phyloP scores from a whole-genome alignment of 768 basidiomycete genomes.

The Guyanaporus albipodus region DNA sequence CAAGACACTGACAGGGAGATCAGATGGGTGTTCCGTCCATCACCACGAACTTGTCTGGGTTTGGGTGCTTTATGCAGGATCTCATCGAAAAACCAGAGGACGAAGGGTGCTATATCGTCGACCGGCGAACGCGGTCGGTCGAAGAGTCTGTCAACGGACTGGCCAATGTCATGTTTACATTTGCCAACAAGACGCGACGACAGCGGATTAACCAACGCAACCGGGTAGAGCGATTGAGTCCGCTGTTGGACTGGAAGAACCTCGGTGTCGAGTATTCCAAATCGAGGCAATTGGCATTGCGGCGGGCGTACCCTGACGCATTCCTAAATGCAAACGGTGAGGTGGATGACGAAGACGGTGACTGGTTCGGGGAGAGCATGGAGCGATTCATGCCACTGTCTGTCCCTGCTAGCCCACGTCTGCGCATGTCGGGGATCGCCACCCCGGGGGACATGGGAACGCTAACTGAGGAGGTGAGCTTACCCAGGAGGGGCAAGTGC shows the following conservation, averaged over 20 bases:
- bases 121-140: slow-evolving; percentile 82
- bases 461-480: slow-evolving; percentile 72
- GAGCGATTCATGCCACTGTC: slow-evolving; percentile 68
- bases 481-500: not conserved
- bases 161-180: slow-evolving; percentile 67
- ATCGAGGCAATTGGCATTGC: slow-evolving; percentile 84
- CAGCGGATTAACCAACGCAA: slow-evolving; percentile 99
- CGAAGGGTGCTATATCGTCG: slow-evolving; percentile 96
- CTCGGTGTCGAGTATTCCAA: slow-evolving; percentile 97
- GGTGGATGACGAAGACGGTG: slow-evolving; percentile 42
- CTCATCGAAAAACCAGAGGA: slow-evolving; percentile 92
- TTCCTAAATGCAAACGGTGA: slow-evolving; percentile 64
- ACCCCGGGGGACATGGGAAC: slow-evolving; percentile 95
- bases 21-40: slow-evolving; percentile 98
- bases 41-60: slow-evolving; percentile 97
- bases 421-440: slow-evolving; percentile 67
- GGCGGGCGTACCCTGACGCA: slow-evolving; percentile 93
- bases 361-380: slow-evolving; percentile 47
- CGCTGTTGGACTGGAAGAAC: slow-evolving; percentile 97
- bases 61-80: slow-evolving; percentile 98
- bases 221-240: slow-evolving; percentile 90
- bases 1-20: slow-evolving; percentile 8
- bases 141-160: slow-evolving; percentile 91
- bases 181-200: slow-evolving; percentile 80
- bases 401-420: slow-evolving; percentile 84